Conservation (phyloP, 2,329 filamentous ascomycete genomes). For the Biscogniauxia marginata region DNA sequence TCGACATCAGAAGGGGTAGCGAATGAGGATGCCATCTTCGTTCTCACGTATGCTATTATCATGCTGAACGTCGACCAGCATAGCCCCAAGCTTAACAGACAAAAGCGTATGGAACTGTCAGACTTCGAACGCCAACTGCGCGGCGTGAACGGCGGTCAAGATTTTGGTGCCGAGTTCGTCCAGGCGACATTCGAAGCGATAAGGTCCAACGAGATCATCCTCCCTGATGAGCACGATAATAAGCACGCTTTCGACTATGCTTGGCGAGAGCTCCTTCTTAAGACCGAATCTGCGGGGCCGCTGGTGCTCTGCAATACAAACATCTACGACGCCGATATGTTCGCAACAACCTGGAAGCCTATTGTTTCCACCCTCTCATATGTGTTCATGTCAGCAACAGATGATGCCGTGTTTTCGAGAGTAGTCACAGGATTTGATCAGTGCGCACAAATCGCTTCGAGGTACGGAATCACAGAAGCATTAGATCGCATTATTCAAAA, state of each 20-base stretch:
- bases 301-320: constrained; percentile 85
- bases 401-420: constrained; percentile 90
- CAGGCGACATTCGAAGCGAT: constrained; percentile 89
- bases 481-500: constrained; percentile 92
- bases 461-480: constrained; percentile 78
- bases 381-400: constrained; percentile 97
- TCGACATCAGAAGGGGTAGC: constrained; percentile 70
- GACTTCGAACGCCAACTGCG: constrained; percentile 89
- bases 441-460: constrained; percentile 87
- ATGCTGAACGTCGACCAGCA: constrained; percentile 97
- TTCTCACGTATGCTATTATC: constrained; percentile 94
- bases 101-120: constrained; percentile 78
- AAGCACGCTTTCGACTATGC: constrained; percentile 95
- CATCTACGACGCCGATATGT: constrained; percentile 97
- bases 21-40: constrained; percentile 83
- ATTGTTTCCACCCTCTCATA: constrained; percentile 94
- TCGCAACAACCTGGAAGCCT: constrained; percentile 91
- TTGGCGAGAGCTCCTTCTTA: constrained; percentile 90
- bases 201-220: constrained; percentile 88
- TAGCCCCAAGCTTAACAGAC: constrained; percentile 79
- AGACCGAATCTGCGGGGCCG: constrained; percentile 73
- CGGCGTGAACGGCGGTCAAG: constrained; percentile 80
- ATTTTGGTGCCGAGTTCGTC: constrained; percentile 83
- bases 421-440: constrained; percentile 95
- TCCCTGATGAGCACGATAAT: constrained; percentile 96